Conservation (phyloP, 1,284 basidiomycete species). For the Sporisorium exsertum region DNA sequence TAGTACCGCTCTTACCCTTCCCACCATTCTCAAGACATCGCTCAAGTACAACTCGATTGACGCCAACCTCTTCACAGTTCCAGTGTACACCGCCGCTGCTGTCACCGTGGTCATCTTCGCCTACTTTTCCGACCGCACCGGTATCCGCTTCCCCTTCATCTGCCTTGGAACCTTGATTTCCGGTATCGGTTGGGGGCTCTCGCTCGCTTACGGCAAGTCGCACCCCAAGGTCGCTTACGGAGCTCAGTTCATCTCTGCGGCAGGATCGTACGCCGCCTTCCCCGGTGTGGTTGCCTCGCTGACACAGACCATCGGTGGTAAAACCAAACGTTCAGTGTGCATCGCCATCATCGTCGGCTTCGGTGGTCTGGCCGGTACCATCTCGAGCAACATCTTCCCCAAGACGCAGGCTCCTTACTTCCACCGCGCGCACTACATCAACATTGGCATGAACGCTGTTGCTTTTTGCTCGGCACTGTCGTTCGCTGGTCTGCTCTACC, state of each 20-base stretch:
- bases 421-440: constrained; percentile 55
- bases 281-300: constrained; percentile 55
- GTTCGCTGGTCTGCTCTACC: constrained; percentile 44
- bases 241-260: constrained; percentile 57
- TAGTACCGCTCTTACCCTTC: constrained; percentile 58
- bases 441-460: constrained; percentile 49
- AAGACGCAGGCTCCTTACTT: constrained; percentile 51
- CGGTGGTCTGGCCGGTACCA: constrained; percentile 55
- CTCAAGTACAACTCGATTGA: constrained; percentile 57
- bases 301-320: constrained; percentile 52
- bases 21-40: constrained; percentile 57
- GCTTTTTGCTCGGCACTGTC: constrained; percentile 46
- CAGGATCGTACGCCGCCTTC: constrained; percentile 57
- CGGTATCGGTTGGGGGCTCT: constrained; percentile 57
- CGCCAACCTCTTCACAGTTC: constrained; percentile 70
- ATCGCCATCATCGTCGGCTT: constrained; percentile 59
- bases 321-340: constrained; percentile 56
- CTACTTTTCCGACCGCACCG: constrained; percentile 47
- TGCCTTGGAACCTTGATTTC: constrained; percentile 47
- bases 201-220: constrained; percentile 28
- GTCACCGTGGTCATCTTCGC: constrained; percentile 64
- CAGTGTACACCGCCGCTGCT: constrained; percentile 71
- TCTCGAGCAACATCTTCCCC: constrained; percentile 60
- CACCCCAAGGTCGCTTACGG: constrained; percentile 54
- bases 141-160: constrained; percentile 50